These are phyloP conservation scores for Dendryphion nanum DNA, from an alignment of 2,329 filamentous ascomycete species.

Conservation along the genomic window DNA sequence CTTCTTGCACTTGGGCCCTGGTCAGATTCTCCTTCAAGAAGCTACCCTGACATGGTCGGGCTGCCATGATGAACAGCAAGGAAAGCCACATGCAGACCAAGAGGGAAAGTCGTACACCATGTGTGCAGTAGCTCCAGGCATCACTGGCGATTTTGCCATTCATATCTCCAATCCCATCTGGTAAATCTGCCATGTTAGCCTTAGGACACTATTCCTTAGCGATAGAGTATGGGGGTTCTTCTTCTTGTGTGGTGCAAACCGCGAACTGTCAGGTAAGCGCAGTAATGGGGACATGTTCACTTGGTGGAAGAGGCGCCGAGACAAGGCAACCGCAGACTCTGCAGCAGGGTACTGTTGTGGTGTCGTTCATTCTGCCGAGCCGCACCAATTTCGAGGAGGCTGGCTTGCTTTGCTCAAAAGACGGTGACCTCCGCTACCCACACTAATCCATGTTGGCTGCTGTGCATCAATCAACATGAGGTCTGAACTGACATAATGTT, in stretches of 20 bases:
- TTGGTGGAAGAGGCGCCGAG: conserved; percentile 19
- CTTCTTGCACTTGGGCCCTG: too few species aligned
- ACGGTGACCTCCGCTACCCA: conserved; percentile 17
- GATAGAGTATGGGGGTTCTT: conserved; percentile 12
- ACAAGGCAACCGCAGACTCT: conserved; percentile 30
- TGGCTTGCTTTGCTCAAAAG: conserved; percentile 19
- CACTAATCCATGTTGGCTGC: conserved; percentile 10
- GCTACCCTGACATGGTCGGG: too few species aligned
- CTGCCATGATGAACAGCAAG: too few species aligned
- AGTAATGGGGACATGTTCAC: conserved; percentile 8
- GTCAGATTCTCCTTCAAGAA: too few species aligned
- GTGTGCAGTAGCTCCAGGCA: conserved; percentile 13
- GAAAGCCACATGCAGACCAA: conserved; percentile 4
- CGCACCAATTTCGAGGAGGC: conserved; percentile 7
- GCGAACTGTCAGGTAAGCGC: conserved; percentile 18
- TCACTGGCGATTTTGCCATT: conserved; percentile 11
- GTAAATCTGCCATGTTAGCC: conserved; percentile 1
- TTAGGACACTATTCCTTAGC: conserved; percentile 4
- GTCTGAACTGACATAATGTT: conserved; percentile 9
- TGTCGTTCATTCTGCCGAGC: neutral
- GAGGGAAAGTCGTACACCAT: conserved; percentile 5
- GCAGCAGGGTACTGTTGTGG: conserved; percentile 7
- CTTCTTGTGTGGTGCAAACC: conserved; percentile 8
- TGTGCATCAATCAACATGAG: conserved; percentile 5
- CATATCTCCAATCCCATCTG: conserved; percentile 2